Conservation (phyloP, 73 alveolate genomes). For the Tetrahymena thermophila region DNA sequence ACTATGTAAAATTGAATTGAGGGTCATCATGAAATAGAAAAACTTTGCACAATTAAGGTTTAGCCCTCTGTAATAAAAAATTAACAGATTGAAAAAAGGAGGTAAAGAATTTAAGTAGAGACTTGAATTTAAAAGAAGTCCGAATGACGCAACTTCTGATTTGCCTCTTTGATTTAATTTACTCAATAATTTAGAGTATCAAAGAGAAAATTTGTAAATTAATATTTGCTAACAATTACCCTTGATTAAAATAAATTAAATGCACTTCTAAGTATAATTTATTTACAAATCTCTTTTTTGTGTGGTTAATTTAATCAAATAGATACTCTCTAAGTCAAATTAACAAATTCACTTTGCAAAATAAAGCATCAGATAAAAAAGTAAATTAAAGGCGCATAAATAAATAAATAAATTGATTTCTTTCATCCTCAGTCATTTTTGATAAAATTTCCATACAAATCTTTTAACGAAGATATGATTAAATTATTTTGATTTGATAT, state of each 20-base stretch:
- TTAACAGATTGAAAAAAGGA: neutral
- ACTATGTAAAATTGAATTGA: neutral
- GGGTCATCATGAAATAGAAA: neutral
- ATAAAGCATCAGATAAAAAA: neutral
- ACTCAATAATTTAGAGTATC: neutral
- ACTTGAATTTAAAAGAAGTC: neutral
- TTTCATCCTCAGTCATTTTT: neutral
- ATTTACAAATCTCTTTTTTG: neutral
- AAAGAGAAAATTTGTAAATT: neutral
- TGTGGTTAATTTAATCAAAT: neutral
- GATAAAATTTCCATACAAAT: neutral
- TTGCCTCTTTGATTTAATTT: neutral
- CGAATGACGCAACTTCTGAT: constrained; percentile 2
- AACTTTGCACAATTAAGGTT: neutral
- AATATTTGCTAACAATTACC: neutral
- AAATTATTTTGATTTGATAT: neutral
- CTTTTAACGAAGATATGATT: neutral
- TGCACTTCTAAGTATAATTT: neutral
- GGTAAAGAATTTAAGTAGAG: neutral
- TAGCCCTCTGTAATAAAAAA: neutral
- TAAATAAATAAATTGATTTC: too few species aligned
- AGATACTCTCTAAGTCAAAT: neutral
- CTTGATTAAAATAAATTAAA: too few species aligned
- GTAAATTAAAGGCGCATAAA: too few species aligned
- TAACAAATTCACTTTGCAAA: neutral